Evolutionary conservation across 306 rosid species (phyloP).

Genomic region (Herpetospermum pedunculosum): DNA sequence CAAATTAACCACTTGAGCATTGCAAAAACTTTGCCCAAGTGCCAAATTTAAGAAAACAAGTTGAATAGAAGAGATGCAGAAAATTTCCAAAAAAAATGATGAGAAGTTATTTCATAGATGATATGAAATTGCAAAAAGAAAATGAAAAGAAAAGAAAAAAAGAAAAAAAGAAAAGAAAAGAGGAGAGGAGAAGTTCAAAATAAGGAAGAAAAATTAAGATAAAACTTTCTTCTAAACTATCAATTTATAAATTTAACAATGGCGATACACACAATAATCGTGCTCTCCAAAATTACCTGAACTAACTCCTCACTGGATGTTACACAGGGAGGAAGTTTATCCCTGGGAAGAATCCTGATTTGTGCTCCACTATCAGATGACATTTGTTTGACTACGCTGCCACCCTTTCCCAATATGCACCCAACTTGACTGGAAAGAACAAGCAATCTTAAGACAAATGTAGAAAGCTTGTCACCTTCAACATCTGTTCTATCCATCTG

Average conservation of each 20-base stretch:
- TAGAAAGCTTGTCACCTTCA: constrained; percentile 28
- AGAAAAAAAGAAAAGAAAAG: too few relatives aligned
- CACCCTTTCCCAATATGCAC: constrained; percentile 85
- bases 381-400: constrained; percentile 78
- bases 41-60: not conserved
- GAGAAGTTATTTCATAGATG: not conserved
- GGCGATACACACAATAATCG: not conserved
- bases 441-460: constrained; percentile 45
- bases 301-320: constrained; percentile 57
- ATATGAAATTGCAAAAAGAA: not conserved
- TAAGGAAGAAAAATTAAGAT: not conserved
- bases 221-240: not conserved
- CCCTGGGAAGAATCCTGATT: constrained; percentile 73
- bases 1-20: not conserved
- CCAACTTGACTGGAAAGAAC: constrained; percentile 78
- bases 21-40: not conserved
- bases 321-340: constrained; percentile 66
- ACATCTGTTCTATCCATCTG: constrained; percentile 28
- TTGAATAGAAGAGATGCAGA: not conserved
- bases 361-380: constrained; percentile 86
- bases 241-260: not conserved
- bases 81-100: not conserved
- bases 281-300: constrained; percentile 48
- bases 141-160: too few relatives aligned
- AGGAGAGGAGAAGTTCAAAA: not conserved